phyloP scores from a whole-genome alignment of 108 stramenopile species.

The Cylindrotheca closterium region DNA sequence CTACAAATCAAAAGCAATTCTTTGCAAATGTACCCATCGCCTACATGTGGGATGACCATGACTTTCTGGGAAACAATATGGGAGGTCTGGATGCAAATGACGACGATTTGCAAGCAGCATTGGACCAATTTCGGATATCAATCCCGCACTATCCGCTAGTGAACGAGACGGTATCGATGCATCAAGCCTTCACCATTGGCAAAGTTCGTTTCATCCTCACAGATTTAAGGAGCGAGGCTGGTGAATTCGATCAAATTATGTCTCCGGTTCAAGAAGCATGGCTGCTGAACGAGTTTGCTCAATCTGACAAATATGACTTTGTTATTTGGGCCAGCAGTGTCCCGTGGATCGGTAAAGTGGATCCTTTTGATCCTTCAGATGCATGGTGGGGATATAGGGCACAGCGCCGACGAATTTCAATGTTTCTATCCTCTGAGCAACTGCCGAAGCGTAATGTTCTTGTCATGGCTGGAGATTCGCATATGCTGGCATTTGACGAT shows the following conservation, averaged over 20 bases:
- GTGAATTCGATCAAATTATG: slow-evolving; percentile 35
- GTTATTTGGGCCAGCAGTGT: slow-evolving; percentile 50
- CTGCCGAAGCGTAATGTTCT: slow-evolving; percentile 45
- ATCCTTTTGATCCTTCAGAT: slow-evolving; percentile 31
- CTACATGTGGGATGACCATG: slow-evolving; percentile 69
- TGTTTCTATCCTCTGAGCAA: slow-evolving; percentile 33
- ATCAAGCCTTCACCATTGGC: slow-evolving; percentile 64
- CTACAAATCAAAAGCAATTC: slow-evolving; percentile 33
- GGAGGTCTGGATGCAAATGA: slow-evolving; percentile 12
- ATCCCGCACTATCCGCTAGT: slow-evolving; percentile 41
- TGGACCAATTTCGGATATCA: slow-evolving; percentile 24
- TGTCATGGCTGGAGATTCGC: slow-evolving; percentile 48
- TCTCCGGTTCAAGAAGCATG: slow-evolving; percentile 38
- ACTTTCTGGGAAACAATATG: slow-evolving; percentile 51
- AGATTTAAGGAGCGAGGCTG: slow-evolving; percentile 49
- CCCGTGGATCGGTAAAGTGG: slow-evolving; percentile 52
- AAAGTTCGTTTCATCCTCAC: slow-evolving; percentile 59
- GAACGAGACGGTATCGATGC: slow-evolving; percentile 18
- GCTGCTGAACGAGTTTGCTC: slow-evolving; percentile 41
- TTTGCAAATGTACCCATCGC: slow-evolving; percentile 40
- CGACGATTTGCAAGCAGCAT: slow-evolving; percentile 22
- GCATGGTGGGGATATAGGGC: slow-evolving; percentile 45
- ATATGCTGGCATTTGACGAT: slow-evolving; percentile 67
- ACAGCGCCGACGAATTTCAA: slow-evolving; percentile 28
- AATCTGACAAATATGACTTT: slow-evolving; percentile 54